Percentiles rank a stretch among this genome's conserved stretches.
These are phyloP conservation scores for Aureoboletus auriporus DNA, from an alignment of 768 basidiomycete species.

Conservation along the genomic window DNA sequence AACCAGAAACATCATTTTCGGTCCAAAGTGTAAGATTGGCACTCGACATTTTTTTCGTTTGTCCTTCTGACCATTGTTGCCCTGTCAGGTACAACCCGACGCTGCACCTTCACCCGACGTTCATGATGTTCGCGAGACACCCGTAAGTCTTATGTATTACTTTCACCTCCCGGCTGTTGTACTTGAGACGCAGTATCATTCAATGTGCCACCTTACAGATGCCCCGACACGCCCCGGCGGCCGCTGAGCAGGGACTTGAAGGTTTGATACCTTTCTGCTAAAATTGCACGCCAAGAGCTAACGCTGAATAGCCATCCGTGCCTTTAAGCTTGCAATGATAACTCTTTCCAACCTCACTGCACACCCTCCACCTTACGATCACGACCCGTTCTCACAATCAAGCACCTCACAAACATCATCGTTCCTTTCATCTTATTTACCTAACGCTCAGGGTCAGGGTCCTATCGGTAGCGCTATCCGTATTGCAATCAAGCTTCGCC, in stretches of 20 bases:
- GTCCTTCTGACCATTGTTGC: neutral
- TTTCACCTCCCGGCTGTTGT: neutral
- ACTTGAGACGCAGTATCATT: neutral
- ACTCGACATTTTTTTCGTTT: neutral
- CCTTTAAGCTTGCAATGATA: conserved; percentile 70
- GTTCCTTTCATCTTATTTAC: conserved; percentile 61
- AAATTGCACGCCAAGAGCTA: neutral
- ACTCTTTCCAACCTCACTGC: conserved; percentile 66
- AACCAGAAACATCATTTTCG: conserved; percentile 17
- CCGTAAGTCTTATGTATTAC: conserved; percentile 12
- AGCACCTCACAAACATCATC: conserved; percentile 44
- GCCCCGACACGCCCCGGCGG: conserved; percentile 9
- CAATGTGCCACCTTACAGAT: conserved; percentile 10
- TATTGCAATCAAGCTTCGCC: conserved; percentile 61
- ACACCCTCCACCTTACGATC: conserved; percentile 50
- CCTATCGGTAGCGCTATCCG: conserved; percentile 69
- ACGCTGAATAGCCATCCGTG: conserved; percentile 51
- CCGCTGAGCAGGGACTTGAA: conserved; percentile 47
- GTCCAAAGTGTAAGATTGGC: conserved; percentile 15
- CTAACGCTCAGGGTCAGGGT: conserved; percentile 72
- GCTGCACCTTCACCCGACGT: conserved; percentile 2
- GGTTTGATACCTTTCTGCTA: conserved; percentile 31
- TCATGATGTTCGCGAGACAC: conserved; percentile 9
- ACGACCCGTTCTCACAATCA: conserved; percentile 39
- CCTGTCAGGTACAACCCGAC: conserved; percentile 14